Evolutionary conservation across 805 yeast species (phyloP).

Genomic region (Kregervanrija pseudodelftensis): DNA sequence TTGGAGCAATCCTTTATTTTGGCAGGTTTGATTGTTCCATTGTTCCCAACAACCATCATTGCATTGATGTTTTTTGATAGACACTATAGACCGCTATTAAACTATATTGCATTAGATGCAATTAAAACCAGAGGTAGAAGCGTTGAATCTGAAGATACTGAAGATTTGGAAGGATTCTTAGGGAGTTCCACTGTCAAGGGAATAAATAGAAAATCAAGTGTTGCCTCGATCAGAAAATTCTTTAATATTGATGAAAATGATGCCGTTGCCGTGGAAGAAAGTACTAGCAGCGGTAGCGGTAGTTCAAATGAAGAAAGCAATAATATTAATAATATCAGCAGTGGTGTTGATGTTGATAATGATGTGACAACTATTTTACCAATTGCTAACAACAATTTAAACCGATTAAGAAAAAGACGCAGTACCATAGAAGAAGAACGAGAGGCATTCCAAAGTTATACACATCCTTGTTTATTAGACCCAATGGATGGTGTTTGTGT

Average conservation of each 20-base stretch:
- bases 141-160: conserved; percentile 20
- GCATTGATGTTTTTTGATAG: conserved; percentile 45
- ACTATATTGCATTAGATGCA: conserved; percentile 53
- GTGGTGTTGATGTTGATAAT: too few relatives aligned
- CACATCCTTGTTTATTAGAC: conserved; percentile 41
- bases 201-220: too few relatives aligned
- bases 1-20: conserved; percentile 48
- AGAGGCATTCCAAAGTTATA: conserved; percentile 42
- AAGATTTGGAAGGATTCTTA: conserved; percentile 14
- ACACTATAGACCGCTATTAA: conserved; percentile 45
- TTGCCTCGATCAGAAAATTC: too few relatives aligned
- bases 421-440: conserved; percentile 53
- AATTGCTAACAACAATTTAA: not conserved
- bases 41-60: conserved; percentile 38
- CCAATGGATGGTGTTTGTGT: conserved; percentile 50
- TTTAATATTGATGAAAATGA: too few relatives aligned
- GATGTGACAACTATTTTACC: too few relatives aligned
- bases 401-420: conserved; percentile 28
- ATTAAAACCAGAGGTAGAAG: conserved; percentile 34
- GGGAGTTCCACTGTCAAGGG: too few relatives aligned
- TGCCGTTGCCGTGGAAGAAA: too few relatives aligned
- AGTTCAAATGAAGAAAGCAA: too few relatives aligned
- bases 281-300: too few relatives aligned
- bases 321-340: too few relatives aligned
- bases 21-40: conserved; percentile 42